Conservation (phyloP, 768 basidiomycete species). For the Leccinum fibrillosum region DNA sequence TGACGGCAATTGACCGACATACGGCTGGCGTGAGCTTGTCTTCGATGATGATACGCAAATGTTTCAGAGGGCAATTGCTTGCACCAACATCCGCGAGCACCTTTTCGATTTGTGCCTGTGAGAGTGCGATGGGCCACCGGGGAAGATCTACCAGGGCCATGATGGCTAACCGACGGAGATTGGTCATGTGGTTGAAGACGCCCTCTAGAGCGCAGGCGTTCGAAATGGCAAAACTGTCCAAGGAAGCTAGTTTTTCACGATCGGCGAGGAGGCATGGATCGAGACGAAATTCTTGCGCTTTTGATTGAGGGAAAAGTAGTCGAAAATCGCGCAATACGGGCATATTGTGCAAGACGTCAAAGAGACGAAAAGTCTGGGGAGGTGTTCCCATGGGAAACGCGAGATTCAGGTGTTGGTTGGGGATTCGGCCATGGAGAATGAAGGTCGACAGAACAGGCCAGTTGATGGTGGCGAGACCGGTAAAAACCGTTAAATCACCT, state of each 20-base stretch:
- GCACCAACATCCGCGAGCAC: slow-evolving; percentile 29
- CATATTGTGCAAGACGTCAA: slow-evolving; percentile 31
- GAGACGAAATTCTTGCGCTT: slow-evolving; percentile 24
- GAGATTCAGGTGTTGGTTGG: slow-evolving; percentile 12
- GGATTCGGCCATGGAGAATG: slow-evolving; percentile 30
- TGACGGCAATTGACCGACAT: slow-evolving; percentile 27
- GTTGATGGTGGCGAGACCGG: slow-evolving; percentile 27
- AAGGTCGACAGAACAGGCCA: slow-evolving; percentile 32
- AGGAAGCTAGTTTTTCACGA: slow-evolving; percentile 30
- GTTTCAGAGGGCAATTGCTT: slow-evolving; percentile 32
- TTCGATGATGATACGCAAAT: slow-evolving; percentile 34
- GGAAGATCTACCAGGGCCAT: slow-evolving; percentile 34
- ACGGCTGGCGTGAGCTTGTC: slow-evolving; percentile 34
- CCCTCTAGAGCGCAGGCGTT: slow-evolving; percentile 32
- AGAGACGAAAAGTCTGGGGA: slow-evolving; percentile 15
- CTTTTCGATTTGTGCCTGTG: slow-evolving; percentile 30
- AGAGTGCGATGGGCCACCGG: slow-evolving; percentile 35
- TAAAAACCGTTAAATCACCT: slow-evolving; percentile 27
- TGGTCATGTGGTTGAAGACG: slow-evolving; percentile 29
- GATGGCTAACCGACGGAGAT: slow-evolving; percentile 28
- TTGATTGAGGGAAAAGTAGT: slow-evolving; percentile 30
- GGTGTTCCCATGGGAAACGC: slow-evolving; percentile 14
- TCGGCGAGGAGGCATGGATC: slow-evolving; percentile 20
- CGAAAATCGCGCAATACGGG: slow-evolving; percentile 30
- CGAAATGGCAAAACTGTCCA: slow-evolving; percentile 34